Base-by-base conservation (phyloP, 257 asterid species). In the Capsicum pubescens region DNA sequence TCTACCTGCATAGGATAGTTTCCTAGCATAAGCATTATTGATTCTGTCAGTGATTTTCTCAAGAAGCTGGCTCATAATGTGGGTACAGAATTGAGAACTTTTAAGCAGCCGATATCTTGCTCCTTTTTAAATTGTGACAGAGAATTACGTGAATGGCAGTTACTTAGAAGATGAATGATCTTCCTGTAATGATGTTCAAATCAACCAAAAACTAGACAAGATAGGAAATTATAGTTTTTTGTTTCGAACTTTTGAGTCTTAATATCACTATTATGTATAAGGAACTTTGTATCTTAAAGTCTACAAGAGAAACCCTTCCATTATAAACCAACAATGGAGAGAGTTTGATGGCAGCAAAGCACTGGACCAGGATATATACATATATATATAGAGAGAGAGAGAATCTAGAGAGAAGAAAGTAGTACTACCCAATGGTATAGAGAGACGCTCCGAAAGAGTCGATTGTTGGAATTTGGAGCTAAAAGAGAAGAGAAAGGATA, bases 281-380 rank as follows among this genome's bases (percentile, higher is more conserved):
- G 58, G 58, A 12, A 11, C 15, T 54, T 54, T 54, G 58, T 54
- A 1, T 54, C 58, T 54, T 54, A 26, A 26, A 26, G 32, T 26
- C 32, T 26, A 26, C 32, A 87, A 90, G 93, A 92, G 93, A 90
- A 90, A 86, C 89, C 86, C 94, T 0, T 16, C 71, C 92, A 93
- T 92, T 90, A 95, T 92, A 91, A 90, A 88, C 92, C 93, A 91
- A 91, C 91, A 88, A 89, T 83, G 90, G 89, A 86, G 91, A 93
- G 93, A 3, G 5, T 97, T 95, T 86, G 60, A 90, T 88, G 88
- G 93, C 95, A 94, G 95, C 97, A 83, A 88, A 87, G 94, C 94
- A 89, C 82, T 78, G 91, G 92, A 88, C 93, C 92, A 91, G 86
- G 94, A 87, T 82, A 94, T 94, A 90, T 88, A 72, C 48, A 46